Evolutionary conservation across 805 yeast species (phyloP).

Genomic region (Cyberlindnera samutprakarnensis): DNA sequence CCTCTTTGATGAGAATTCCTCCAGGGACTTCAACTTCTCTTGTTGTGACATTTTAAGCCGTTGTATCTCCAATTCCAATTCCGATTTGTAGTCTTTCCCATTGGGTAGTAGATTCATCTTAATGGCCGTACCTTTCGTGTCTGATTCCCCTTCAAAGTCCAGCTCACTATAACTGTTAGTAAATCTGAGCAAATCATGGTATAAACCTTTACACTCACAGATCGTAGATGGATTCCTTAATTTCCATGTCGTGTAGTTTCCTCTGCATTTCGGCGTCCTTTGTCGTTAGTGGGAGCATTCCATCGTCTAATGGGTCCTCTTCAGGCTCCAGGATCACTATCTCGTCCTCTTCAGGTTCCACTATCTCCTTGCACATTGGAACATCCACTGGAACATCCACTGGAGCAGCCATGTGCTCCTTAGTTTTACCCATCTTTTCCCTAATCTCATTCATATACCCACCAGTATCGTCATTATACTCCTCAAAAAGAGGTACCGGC

Average conservation of each 20-base stretch:
- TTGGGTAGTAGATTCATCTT: too few species aligned
- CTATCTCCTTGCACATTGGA: conserved; percentile 1
- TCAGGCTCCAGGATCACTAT: not conserved
- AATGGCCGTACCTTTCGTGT: too few species aligned
- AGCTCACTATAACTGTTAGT: too few species aligned
- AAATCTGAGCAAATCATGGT: too few species aligned
- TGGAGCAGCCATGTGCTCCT: too few species aligned
- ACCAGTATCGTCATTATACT: conserved; percentile 1
- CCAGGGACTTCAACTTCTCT: too few species aligned
- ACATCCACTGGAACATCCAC: not conserved
- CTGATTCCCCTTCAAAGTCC: not conserved
- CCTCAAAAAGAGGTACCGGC: conserved; percentile 4
- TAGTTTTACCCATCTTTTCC: not conserved
- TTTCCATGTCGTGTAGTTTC: conserved; percentile 22
- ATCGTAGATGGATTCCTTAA: conserved; percentile 28
- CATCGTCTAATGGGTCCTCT: conserved; percentile 9
- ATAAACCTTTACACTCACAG: conserved; percentile 11
- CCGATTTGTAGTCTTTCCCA: too few species aligned
- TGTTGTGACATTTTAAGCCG: too few species aligned
- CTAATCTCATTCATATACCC: not conserved
- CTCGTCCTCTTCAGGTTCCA: not conserved
- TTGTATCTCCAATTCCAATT: too few species aligned
- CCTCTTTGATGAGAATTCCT: too few species aligned
- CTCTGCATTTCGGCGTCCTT: conserved; percentile 21
- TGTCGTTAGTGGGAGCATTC: conserved; percentile 22